Percentiles rank a stretch among this genome's conserved stretches.
These are phyloP conservation scores for Phytophthora kernoviae DNA, from an alignment of 352 stramenopile species.

Conservation along the genomic window DNA sequence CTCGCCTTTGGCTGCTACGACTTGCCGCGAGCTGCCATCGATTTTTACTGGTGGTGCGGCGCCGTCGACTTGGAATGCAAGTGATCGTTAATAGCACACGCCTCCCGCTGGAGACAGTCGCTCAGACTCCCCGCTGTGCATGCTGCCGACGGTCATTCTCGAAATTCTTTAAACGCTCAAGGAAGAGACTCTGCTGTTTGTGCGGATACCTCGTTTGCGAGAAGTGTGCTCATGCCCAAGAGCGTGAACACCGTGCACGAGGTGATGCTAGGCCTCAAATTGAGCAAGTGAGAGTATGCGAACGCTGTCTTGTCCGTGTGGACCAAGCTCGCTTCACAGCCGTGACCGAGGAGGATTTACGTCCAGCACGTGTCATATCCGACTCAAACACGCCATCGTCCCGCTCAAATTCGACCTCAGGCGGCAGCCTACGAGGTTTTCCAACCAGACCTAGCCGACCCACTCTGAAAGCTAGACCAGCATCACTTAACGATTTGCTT, in stretches of 20 bases:
- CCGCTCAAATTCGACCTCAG: constrained; percentile 21
- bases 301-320: constrained; percentile 49
- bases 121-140: constrained; percentile 34
- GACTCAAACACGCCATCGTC: constrained; percentile 16
- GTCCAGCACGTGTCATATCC: constrained; percentile 31
- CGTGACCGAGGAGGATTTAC: constrained; percentile 44
- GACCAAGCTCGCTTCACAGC: constrained; percentile 45
- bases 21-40: constrained; percentile 42
- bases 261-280: constrained; percentile 32
- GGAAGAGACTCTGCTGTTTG: constrained; percentile 44
- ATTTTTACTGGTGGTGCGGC: constrained; percentile 43
- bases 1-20: constrained; percentile 31
- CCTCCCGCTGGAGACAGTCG: constrained; percentile 29
- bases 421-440: constrained; percentile 21
- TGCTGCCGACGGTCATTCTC: constrained; percentile 51
- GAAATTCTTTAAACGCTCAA: constrained; percentile 30
- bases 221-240: constrained; percentile 46
- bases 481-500: constrained; percentile 39
- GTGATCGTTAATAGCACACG: constrained; percentile 41
- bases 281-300: constrained; percentile 48
- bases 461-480: constrained; percentile 27
- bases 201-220: constrained; percentile 63
- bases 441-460: constrained; percentile 12
- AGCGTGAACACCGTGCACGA: constrained; percentile 40
- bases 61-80: constrained; percentile 54